Evolutionary conservation across 208 protist species (phyloP).

Genomic region (Crithidia sp.): DNA sequence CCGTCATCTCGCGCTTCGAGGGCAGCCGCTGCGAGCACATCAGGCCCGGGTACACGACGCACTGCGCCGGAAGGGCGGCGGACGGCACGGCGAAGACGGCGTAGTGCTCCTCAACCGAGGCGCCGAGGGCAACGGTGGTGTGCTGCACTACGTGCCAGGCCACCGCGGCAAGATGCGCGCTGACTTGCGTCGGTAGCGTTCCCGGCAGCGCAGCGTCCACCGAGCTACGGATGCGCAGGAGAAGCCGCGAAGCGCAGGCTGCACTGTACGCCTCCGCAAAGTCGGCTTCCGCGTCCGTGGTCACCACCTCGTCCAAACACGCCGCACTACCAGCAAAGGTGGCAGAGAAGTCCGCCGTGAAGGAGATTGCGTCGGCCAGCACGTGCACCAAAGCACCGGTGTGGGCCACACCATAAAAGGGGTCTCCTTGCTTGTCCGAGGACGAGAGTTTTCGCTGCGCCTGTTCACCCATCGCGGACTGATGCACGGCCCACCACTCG

Average conservation of each 20-base stretch:
- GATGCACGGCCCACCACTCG: slow-evolving; percentile 29
- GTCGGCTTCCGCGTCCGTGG: background rate
- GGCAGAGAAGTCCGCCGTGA: slow-evolving; percentile 12
- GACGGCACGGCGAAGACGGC: slow-evolving; percentile 14
- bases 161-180: slow-evolving; percentile 17
- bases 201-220: background rate
- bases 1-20: slow-evolving; percentile 34
- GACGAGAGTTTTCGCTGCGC: background rate
- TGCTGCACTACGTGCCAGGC: slow-evolving; percentile 31
- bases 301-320: background rate
- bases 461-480: background rate
- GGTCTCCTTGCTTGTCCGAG: background rate
- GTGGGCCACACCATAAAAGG: background rate
- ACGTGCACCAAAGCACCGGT: slow-evolving; percentile 9
- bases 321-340: slow-evolving; percentile 5
- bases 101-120: slow-evolving; percentile 21
- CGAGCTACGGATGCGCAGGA: slow-evolving; percentile 2
- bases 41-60: slow-evolving; percentile 29
- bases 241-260: slow-evolving; percentile 20
- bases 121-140: slow-evolving; percentile 25
- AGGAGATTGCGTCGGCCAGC: slow-evolving; percentile 12
- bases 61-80: slow-evolving; percentile 16
- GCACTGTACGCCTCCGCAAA: slow-evolving; percentile 11
- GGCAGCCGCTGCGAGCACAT: slow-evolving; percentile 24
- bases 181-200: background rate